Evolutionary conservation across 495 filamentous ascomycete genomes (phyloP).

Genomic region (Lasiosphaeriaceae sp.): DNA sequence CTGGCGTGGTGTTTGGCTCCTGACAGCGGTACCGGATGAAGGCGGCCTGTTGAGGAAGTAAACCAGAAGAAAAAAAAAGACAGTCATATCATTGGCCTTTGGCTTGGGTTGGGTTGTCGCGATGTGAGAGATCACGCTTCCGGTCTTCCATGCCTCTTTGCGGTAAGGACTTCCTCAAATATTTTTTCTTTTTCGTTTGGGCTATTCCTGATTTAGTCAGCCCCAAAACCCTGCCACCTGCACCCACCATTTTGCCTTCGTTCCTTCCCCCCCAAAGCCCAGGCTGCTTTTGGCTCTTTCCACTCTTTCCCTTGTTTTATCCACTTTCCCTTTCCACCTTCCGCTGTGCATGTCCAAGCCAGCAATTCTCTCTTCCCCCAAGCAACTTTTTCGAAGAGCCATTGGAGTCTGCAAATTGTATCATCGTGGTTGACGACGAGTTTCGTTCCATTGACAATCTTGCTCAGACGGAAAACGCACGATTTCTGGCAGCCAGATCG

Average conservation of each 20-base stretch:
- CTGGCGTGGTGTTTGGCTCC: background rate
- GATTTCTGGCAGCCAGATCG: background rate
- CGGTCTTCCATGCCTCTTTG: background rate
- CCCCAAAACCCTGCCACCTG: constrained; percentile 13
- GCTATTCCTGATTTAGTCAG: constrained; percentile 5
- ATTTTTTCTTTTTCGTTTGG: constrained; percentile 1
- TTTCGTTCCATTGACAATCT: background rate
- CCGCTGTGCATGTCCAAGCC: constrained; percentile 13
- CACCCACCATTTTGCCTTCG: background rate
- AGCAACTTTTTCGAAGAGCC: background rate
- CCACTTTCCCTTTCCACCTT: constrained; percentile 22
- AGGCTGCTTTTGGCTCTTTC: constrained; percentile 14
- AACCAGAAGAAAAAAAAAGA: too few species aligned
- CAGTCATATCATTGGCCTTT: background rate
- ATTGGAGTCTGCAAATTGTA: background rate
- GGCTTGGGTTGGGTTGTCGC: background rate
- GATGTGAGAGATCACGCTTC: background rate
- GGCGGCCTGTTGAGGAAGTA: background rate
- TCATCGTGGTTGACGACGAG: background rate
- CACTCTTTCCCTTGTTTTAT: constrained; percentile 21
- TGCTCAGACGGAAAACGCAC: background rate
- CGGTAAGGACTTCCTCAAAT: background rate
- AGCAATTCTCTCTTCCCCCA: background rate
- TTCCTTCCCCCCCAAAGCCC: background rate
- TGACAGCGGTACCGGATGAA: constrained; percentile 1